Evolutionary conservation across 2,329 filamentous ascomycete species (phyloP), one percentile per base, ranked within the genome.

Genomic region (Trichoderma aggressivum): DNA sequence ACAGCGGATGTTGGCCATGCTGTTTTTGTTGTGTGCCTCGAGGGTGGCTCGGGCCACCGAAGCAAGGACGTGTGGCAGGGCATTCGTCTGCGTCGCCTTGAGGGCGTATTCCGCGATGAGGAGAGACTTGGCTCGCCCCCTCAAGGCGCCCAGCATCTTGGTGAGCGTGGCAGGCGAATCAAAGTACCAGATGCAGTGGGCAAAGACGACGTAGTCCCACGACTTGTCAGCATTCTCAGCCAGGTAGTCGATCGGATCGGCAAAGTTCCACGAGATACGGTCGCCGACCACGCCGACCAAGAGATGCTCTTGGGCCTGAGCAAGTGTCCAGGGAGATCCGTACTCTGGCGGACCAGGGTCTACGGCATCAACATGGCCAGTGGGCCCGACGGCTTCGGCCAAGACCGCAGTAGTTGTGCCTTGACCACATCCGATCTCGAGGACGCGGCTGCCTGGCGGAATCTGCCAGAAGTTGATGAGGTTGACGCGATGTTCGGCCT

Each of bases 361-460:
- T 32, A 88, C 76, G 5, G 86, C 87, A 65, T 84, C 83, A 16
- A 89, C 79, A 60, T 78, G 79, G 0, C 86, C 86, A 0, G 77
- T 34, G 14, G 81, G 75, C 3, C 84, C 83, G 1, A 86, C 82
- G 24, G 75, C 82, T 74, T 82, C 76, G 59, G 87, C 88, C 21
- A 90, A 82, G 3, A 84, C 85, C 12, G 84, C 81, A 2, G 88
- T 89, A 74, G 84, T 85, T 72, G 87, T 86, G 2, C 88, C 88
- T 74, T 90, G 88, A 1, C 88, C 88, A 77, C 88, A 89, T 63
- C 87, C 88, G 47, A 90, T 77, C 75, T 90, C 88, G 2, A 90
- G 81, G 7, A 89, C 76, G 3, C 80, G 82, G 32, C 80, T 80
- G 72, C 83, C 83, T 0, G 80, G 77, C 1, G 70, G 24, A 68